A percentile compares a stretch with the other conserved stretches of the same genome.
These are phyloP conservation scores for Fusarium beomiforme DNA, from an alignment of 2,329 filamentous ascomycete genomes.

Conservation along the genomic window DNA sequence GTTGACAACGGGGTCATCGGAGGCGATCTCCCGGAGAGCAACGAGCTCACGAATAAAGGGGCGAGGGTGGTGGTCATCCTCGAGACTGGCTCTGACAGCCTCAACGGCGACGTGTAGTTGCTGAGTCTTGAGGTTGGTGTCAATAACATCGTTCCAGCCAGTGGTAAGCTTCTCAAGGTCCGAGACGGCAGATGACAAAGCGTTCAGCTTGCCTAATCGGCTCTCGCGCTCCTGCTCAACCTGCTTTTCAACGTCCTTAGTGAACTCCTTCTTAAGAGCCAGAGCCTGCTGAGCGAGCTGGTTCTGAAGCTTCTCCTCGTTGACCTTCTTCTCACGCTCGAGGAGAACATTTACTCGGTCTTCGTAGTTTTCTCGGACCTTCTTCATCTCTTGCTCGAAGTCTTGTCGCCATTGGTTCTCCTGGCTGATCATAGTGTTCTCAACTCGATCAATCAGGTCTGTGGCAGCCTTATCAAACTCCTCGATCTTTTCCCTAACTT, in stretches of 20 bases:
- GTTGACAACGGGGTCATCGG: conserved; percentile 84
- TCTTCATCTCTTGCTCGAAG: conserved; percentile 86
- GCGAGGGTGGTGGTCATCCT: conserved; percentile 74
- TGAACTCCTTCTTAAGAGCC: conserved; percentile 85
- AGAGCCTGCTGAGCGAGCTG: conserved; percentile 91
- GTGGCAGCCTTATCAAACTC: conserved; percentile 90
- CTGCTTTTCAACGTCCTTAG: conserved; percentile 77
- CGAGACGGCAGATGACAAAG: conserved; percentile 79
- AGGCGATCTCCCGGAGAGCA: conserved; percentile 90
- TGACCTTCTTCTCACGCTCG: conserved; percentile 80
- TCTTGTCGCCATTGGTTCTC: conserved; percentile 87
- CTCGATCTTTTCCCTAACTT: conserved; percentile 75
- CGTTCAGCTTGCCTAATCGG: conserved; percentile 84
- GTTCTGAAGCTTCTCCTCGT: conserved; percentile 85
- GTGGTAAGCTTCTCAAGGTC: conserved; percentile 89
- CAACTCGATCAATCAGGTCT: conserved; percentile 88
- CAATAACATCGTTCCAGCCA: conserved; percentile 91
- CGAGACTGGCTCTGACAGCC: conserved; percentile 85
- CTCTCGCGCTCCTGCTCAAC: conserved; percentile 91
- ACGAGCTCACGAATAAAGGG: conserved; percentile 95
- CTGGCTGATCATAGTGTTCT: conserved; percentile 82
- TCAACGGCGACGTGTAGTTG: conserved; percentile 97
- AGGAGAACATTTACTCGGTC: conserved; percentile 82
- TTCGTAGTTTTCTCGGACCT: conserved; percentile 80
- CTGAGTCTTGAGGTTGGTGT: conserved; percentile 91